Percentiles rank a stretch among this genome's conserved stretches.
Conservation (phyloP, 2,329 filamentous ascomycete species). For the Zalaria obscura region DNA sequence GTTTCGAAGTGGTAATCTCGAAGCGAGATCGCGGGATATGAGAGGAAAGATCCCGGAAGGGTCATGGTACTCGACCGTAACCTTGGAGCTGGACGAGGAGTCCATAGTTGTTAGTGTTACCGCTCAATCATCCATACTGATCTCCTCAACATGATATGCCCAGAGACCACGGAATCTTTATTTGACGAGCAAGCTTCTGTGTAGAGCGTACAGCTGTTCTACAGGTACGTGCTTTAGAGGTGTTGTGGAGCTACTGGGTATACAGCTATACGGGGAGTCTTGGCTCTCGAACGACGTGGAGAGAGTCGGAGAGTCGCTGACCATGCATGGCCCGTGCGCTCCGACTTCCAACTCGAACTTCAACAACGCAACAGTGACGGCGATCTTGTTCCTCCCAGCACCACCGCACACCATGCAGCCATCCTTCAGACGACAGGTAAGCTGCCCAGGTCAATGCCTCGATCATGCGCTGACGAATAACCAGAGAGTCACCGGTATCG, state of each 20-base stretch:
- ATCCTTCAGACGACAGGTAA: slow-evolving; percentile 14
- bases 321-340: too few relatives aligned
- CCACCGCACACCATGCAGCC: slow-evolving; percentile 13
- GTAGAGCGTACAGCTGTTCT: too few relatives aligned
- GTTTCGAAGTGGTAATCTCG: slow-evolving; percentile 73
- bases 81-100: slow-evolving; percentile 30
- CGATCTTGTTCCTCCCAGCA: neutral
- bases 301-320: too few relatives aligned
- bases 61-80: slow-evolving; percentile 83
- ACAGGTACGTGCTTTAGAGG: too few relatives aligned
- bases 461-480: slow-evolving; percentile 5
- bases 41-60: slow-evolving; percentile 78
- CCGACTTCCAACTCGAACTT: too few relatives aligned
- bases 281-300: too few relatives aligned
- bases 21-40: slow-evolving; percentile 60
- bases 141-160: neutral
- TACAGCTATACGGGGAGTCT: too few relatives aligned
- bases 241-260: too few relatives aligned
- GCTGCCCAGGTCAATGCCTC: neutral
- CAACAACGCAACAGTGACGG: too few relatives aligned
- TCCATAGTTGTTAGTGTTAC: slow-evolving; percentile 16
- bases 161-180: too few relatives aligned
- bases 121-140: neutral
- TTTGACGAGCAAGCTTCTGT: too few relatives aligned
- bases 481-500: slow-evolving; percentile 13